These are phyloP conservation scores for Boletus tylopilopsis DNA, from an alignment of 768 basidiomycete genomes.

Conservation along the genomic window DNA sequence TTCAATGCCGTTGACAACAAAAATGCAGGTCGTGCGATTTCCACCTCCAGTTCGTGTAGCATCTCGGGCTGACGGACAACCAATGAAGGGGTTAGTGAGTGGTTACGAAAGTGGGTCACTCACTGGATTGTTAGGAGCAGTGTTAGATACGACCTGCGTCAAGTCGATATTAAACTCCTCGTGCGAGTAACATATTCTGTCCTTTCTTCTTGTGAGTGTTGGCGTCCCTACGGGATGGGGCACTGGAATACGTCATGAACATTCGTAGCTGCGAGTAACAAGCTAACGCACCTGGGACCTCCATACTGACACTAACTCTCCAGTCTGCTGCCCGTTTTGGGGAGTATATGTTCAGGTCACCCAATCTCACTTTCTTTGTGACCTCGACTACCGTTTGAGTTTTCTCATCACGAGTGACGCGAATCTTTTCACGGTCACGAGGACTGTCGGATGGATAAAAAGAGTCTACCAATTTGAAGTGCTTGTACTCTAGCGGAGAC, in stretches of 20 bases:
- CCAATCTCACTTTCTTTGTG: conserved; percentile 78
- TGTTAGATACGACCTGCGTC: conserved; percentile 77
- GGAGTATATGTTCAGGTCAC: conserved; percentile 81
- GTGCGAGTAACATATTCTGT: conserved; percentile 90
- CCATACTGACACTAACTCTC: conserved; percentile 90
- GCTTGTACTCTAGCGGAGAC: conserved; percentile 67
- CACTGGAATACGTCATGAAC: conserved; percentile 38
- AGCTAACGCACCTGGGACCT: conserved; percentile 69
- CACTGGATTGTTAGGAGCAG: conserved; percentile 48
- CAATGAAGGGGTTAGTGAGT: background rate
- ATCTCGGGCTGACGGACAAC: conserved; percentile 45
- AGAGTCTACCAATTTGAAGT: conserved; percentile 74
- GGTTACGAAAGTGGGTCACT: conserved; percentile 20
- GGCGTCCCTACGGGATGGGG: conserved; percentile 62
- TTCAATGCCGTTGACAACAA: conserved; percentile 69
- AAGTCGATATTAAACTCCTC: conserved; percentile 92
- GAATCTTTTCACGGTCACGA: conserved; percentile 53
- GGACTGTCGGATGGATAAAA: conserved; percentile 56
- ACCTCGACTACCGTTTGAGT: conserved; percentile 59
- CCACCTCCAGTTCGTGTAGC: conserved; percentile 88
- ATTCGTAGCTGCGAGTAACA: background rate
- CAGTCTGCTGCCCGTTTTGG: conserved; percentile 86
- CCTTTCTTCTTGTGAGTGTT: conserved; percentile 68
- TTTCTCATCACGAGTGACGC: conserved; percentile 82
- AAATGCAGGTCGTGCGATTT: conserved; percentile 69